These are phyloP conservation scores for Candida methanosorbosa DNA, from an alignment of 805 yeast genomes.

Conservation along the genomic window DNA sequence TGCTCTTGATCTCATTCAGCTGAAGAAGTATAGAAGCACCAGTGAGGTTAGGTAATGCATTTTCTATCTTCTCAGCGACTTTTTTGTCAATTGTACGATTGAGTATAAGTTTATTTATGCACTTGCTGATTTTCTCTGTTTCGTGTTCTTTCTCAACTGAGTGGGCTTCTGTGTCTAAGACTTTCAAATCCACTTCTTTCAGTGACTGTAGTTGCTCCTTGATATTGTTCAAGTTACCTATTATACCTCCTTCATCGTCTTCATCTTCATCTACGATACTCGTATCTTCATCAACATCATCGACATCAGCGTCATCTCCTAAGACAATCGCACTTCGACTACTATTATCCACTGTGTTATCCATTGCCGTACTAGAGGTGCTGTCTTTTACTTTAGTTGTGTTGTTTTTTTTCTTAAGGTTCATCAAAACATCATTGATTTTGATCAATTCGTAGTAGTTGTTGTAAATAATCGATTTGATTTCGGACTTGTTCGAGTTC, in stretches of 20 bases:
- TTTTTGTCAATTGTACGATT: constrained; percentile 7
- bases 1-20: constrained; percentile 16
- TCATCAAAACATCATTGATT: constrained; percentile 46
- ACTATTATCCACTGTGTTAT: background rate
- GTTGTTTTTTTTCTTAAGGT: constrained; percentile 17
- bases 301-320: constrained; percentile 2
- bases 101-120: constrained; percentile 10
- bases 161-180: background rate
- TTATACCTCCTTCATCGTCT: constrained; percentile 6
- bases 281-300: constrained; percentile 2
- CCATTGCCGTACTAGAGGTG: background rate
- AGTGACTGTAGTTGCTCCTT: constrained; percentile 12
- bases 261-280: constrained; percentile 3
- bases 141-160: background rate
- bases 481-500: constrained; percentile 47
- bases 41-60: constrained; percentile 9
- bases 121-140: constrained; percentile 7
- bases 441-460: constrained; percentile 68
- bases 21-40: constrained; percentile 16
- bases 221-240: constrained; percentile 16
- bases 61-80: constrained; percentile 9
- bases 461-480: constrained; percentile 65
- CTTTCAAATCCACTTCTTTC: constrained; percentile 7
- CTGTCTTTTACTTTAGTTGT: too few species aligned
- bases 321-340: background rate